Percentiles rank a stretch among this genome's conserved stretches.
These are phyloP conservation scores for Calonectria montana DNA, from an alignment of 2,329 filamentous ascomycete genomes.

Conservation along the genomic window DNA sequence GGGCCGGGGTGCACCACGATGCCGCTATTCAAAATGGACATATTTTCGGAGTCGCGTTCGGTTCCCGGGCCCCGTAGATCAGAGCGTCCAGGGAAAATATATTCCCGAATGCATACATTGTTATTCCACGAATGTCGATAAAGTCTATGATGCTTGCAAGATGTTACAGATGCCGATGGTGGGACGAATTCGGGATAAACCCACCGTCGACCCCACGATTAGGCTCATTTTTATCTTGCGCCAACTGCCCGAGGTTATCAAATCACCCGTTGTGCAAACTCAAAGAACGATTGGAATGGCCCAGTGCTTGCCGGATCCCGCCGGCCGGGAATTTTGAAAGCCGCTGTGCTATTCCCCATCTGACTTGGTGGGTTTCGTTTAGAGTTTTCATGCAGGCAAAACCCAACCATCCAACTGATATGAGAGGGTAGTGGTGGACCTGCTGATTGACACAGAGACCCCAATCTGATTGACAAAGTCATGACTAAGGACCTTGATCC, in stretches of 20 bases:
- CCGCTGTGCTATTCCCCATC: background rate
- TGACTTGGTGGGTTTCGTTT: background rate
- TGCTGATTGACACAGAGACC: background rate
- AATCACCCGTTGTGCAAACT: background rate
- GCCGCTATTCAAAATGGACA: background rate
- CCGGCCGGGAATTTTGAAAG: background rate
- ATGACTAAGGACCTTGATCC: background rate
- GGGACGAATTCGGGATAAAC: background rate
- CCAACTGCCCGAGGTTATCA: background rate
- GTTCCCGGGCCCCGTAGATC: background rate
- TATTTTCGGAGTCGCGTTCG: background rate
- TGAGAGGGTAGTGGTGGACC: background rate
- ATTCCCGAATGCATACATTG: background rate
- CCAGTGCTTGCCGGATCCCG: background rate
- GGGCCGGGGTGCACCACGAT: background rate
- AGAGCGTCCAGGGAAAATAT: background rate
- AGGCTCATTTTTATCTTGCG: background rate
- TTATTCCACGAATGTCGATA: background rate
- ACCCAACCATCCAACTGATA: background rate
- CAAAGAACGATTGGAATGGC: background rate
- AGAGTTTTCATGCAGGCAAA: background rate
- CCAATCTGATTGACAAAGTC: background rate
- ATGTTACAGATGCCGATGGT: background rate
- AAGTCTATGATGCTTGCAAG: background rate
- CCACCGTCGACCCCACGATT: background rate